Base-by-base conservation (phyloP, 768 basidiomycete genomes). In the Hysterangium stoloniferum region DNA sequence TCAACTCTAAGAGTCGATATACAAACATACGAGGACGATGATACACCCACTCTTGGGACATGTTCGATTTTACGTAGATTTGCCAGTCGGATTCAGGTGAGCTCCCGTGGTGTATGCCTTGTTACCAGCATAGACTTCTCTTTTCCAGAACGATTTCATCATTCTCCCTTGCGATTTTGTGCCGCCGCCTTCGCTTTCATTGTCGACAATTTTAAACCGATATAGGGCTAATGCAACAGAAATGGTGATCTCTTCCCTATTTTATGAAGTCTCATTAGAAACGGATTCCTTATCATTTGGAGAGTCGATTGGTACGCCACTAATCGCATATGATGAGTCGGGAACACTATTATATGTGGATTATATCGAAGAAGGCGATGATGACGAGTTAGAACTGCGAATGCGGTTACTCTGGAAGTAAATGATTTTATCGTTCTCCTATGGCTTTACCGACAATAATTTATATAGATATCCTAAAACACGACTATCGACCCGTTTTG, bases 111-210 rank as follows among this genome's bases (percentile, higher is more conserved):
- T 9, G 17, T 34, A 34, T 34, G 11, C 17, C 9, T 34, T 17
- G 9, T 34, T 17, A 9, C 33, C 17, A 9, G 13, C 27, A 12
- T n/a, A 17, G 41, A 50, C 52, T 17, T 52, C 34, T 33, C 19
- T 22, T 13, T 13, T 31, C 28, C 45, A 71, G 68, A 57, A 80
- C 53, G 94, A 96, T 64, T 94, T 96, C 64, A 77, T 96, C 34
- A 66, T 97, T 20, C 75, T 97, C 1, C 86, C 94, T 6, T 96
- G 92, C 61, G 94, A 97, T 64, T 88, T 96, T 44, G 75, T 92
- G 19, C 83, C 92, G 7, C 84, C 92, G 0, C 69, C 82, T 0
- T 68, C 77, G 0, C 72, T 96, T n/a, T 71, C 83, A 4, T 74
- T 97, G 6, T 74, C 75, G 27, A 68, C 67, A 0, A 67, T 96